These are phyloP conservation scores for Entelexis paramagnoliae DNA, from an alignment of 1,139 yeast species.

Conservation along the genomic window DNA sequence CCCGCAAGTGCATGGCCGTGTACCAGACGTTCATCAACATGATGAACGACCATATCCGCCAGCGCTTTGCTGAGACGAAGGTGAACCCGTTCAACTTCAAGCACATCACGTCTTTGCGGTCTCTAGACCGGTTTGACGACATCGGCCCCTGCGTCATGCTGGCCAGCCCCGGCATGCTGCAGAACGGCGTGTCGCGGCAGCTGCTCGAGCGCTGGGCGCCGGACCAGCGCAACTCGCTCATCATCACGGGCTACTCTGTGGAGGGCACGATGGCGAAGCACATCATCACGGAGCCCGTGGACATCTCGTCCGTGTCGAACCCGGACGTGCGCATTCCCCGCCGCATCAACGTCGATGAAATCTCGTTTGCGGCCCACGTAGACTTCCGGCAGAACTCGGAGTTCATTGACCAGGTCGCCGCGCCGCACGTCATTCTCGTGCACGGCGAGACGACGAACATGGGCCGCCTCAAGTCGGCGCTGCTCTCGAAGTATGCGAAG, in stretches of 20 bases:
- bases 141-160: constrained; percentile 92
- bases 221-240: constrained; percentile 77
- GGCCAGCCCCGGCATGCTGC: constrained; percentile 97
- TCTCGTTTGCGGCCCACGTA: constrained; percentile 97
- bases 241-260: constrained; percentile 92
- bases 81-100: constrained; percentile 86
- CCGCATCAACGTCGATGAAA: constrained; percentile 80
- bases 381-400: constrained; percentile 89
- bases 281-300: constrained; percentile 74
- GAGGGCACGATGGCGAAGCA: constrained; percentile 98
- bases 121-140: constrained; percentile 77
- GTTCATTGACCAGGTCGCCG: constrained; percentile 79
- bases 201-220: constrained; percentile 95
- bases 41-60: constrained; percentile 88
- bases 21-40: constrained; percentile 92
- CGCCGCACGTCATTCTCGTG: constrained; percentile 67
- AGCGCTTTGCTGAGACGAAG: constrained; percentile 62
- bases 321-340: constrained; percentile 82
- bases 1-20: constrained; percentile 93
- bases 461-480: constrained; percentile 93
- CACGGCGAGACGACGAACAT: constrained; percentile 98
- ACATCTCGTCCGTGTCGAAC: constrained; percentile 68
- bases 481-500: constrained; percentile 72
- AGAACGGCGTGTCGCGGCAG: constrained; percentile 87
- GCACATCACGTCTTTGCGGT: constrained; percentile 68